Conservation (phyloP, 768 basidiomycete species). For the Sporobolomyces phaffii region DNA sequence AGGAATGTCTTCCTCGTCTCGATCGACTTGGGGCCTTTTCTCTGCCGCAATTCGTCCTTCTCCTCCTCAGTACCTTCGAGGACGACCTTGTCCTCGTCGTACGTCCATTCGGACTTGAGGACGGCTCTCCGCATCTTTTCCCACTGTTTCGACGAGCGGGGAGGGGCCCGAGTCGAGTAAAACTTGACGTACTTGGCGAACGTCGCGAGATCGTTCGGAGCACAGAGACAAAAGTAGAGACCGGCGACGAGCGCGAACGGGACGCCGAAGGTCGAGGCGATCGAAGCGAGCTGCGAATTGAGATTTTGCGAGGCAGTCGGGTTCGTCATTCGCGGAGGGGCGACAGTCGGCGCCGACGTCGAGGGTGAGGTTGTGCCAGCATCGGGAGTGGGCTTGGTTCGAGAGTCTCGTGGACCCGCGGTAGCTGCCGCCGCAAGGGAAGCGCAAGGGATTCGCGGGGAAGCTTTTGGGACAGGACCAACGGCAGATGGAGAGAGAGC, state of each 20-base stretch:
- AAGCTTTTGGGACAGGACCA: background rate
- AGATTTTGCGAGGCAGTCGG: too few relatives aligned
- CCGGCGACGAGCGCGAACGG: background rate
- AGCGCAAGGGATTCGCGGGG: background rate
- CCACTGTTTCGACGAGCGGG: too few relatives aligned
- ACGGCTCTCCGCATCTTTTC: background rate
- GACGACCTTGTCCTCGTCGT: conserved; percentile 1
- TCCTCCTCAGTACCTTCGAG: conserved; percentile 11
- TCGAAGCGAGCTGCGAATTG: too few relatives aligned
- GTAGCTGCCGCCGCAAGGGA: conserved; percentile 1
- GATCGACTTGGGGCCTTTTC: background rate
- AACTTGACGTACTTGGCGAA: background rate
- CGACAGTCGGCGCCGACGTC: too few relatives aligned
- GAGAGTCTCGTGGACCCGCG: background rate
- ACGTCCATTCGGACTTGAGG: background rate
- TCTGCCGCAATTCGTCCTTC: background rate
- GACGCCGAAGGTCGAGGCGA: background rate
- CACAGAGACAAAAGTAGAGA: background rate
- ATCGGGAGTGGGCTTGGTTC: too few relatives aligned
- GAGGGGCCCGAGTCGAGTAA: background rate
- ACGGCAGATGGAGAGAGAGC: background rate
- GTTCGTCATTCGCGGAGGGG: too few relatives aligned
- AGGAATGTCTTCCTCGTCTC: background rate
- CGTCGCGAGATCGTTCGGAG: background rate
- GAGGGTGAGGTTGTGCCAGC: too few relatives aligned